Evolutionary conservation across 176 grass and related monocot genomes (phyloP).

Genomic region (Stipa capillata): DNA sequence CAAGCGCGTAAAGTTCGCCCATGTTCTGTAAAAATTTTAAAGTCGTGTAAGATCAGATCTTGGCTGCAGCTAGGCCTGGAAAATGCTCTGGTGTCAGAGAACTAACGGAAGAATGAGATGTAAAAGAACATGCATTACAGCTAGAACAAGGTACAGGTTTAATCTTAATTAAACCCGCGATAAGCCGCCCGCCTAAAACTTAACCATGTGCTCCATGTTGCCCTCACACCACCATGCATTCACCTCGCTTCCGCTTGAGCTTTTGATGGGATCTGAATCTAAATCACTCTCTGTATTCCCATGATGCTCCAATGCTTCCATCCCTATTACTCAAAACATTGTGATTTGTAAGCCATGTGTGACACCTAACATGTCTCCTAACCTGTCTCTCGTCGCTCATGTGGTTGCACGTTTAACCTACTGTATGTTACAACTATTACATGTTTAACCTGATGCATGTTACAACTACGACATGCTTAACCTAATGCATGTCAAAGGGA

Average conservation of each 20-base stretch:
- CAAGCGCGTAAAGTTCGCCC: constrained; percentile 19
- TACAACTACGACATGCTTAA: no score
- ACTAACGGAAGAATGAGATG: constrained; percentile 69
- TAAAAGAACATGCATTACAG: constrained; percentile 81
- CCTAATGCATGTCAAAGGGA: neutral
- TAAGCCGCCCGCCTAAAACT: constrained; percentile 27
- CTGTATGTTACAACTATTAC: neutral
- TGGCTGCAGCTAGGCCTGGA: constrained; percentile 33
- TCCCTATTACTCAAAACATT: constrained; percentile 38
- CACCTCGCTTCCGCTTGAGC: neutral
- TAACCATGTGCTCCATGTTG: constrained; percentile 55
- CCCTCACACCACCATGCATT: constrained; percentile 12
- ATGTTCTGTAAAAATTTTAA: constrained; percentile 24
- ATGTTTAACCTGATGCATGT: neutral
- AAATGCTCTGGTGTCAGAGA: constrained; percentile 53
- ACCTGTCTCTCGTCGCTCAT: constrained; percentile 27
- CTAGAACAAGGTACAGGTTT: constrained; percentile 43
- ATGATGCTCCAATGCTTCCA: constrained; percentile 71
- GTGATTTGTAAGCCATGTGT: constrained; percentile 52
- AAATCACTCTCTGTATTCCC: constrained; percentile 31
- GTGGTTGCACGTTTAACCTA: constrained; percentile 37
- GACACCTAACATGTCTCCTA: constrained; percentile 64
- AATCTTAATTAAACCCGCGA: constrained; percentile 33
- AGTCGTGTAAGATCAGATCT: constrained; percentile 33
- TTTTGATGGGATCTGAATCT: constrained; percentile 80